Percentiles rank a stretch among this genome's conserved stretches.
Conservation (phyloP, 2,329 filamentous ascomycete genomes). For the Zymoseptoria brevis region DNA sequence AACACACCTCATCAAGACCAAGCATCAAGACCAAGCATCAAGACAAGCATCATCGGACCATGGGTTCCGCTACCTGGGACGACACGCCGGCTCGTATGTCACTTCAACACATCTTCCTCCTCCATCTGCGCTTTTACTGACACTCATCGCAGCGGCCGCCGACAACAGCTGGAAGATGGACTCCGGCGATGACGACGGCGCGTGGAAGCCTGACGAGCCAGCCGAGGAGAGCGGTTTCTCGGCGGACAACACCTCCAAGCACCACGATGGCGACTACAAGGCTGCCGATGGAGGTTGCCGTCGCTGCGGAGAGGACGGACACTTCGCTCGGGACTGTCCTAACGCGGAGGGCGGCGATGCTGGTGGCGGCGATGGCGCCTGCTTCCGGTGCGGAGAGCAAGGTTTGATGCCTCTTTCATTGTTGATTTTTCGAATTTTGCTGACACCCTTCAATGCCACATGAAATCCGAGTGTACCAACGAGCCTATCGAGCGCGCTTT, state of each 20-base stretch:
- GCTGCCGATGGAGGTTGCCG: constrained; percentile 32
- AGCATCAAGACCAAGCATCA: too few relatives aligned
- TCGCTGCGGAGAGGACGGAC: constrained; percentile 36
- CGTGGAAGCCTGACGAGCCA: constrained; percentile 10
- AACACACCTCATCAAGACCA: background rate
- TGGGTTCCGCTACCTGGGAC: constrained; percentile 21
- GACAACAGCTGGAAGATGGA: constrained; percentile 19
- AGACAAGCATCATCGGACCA: background rate
- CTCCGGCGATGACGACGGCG: constrained; percentile 4
- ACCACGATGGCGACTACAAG: constrained; percentile 18
- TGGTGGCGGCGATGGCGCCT: constrained; percentile 21
- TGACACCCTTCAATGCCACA: constrained; percentile 41
- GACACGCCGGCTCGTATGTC: constrained; percentile 14
- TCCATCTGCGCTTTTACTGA: constrained; percentile 3
- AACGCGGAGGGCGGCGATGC: constrained; percentile 25
- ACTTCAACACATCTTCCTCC: background rate
- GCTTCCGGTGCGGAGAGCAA: constrained; percentile 10
- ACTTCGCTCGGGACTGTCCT: constrained; percentile 44
- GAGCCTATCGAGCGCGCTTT: constrained; percentile 39
- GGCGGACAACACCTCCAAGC: constrained; percentile 23
- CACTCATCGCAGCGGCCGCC: constrained; percentile 4
- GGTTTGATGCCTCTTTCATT: constrained; percentile 7
- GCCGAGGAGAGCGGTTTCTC: constrained; percentile 12
- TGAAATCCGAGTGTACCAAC: constrained; percentile 55
- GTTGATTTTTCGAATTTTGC: background rate